These are phyloP conservation scores for Alternaria brassicicola DNA, from an alignment of 2,329 filamentous ascomycete species.

Conservation along the genomic window DNA sequence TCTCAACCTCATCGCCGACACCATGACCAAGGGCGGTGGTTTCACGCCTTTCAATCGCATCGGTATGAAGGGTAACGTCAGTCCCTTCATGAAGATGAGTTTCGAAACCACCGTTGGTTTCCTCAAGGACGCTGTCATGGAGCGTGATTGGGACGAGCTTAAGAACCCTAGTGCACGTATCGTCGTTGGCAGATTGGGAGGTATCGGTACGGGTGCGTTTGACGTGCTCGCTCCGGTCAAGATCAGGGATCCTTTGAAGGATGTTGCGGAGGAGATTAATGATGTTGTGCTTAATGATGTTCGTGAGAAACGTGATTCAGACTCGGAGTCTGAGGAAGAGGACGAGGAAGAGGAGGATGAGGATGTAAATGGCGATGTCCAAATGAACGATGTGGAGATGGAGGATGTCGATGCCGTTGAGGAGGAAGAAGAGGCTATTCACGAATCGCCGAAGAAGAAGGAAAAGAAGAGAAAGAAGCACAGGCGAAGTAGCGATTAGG, in stretches of 20 bases:
- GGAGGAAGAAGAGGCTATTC: slow-evolving; percentile 1
- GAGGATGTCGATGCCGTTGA: slow-evolving; percentile 7
- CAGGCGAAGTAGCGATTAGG: slow-evolving; percentile 1
- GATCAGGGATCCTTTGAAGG: slow-evolving; percentile 38
- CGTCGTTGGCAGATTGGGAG: slow-evolving; percentile 82
- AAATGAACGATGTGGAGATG: slow-evolving; percentile 22
- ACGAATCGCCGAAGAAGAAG: slow-evolving; percentile 10
- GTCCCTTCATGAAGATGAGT: slow-evolving; percentile 97
- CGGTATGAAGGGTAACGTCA: slow-evolving; percentile 82
- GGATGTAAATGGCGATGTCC: slow-evolving; percentile 13
- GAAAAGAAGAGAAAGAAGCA: slow-evolving; percentile 18
- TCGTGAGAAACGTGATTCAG: slow-evolving; percentile 9
- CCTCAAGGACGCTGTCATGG: slow-evolving; percentile 87
- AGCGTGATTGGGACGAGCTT: slow-evolving; percentile 89
- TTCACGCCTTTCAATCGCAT: slow-evolving; percentile 94
- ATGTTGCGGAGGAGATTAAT: slow-evolving; percentile 14
- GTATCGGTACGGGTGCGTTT: slow-evolving; percentile 88
- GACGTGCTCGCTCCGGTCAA: slow-evolving; percentile 69
- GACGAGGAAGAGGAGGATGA: slow-evolving; percentile 20
- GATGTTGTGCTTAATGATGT: slow-evolving; percentile 18
- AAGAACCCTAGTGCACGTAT: slow-evolving; percentile 84
- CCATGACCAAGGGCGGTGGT: slow-evolving; percentile 92
- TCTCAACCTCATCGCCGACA: slow-evolving; percentile 92
- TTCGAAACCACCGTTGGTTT: slow-evolving; percentile 97
- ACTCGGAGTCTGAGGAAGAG: slow-evolving; percentile 16